Base-by-base conservation (phyloP, 768 basidiomycete genomes). In the Mycena pura region DNA sequence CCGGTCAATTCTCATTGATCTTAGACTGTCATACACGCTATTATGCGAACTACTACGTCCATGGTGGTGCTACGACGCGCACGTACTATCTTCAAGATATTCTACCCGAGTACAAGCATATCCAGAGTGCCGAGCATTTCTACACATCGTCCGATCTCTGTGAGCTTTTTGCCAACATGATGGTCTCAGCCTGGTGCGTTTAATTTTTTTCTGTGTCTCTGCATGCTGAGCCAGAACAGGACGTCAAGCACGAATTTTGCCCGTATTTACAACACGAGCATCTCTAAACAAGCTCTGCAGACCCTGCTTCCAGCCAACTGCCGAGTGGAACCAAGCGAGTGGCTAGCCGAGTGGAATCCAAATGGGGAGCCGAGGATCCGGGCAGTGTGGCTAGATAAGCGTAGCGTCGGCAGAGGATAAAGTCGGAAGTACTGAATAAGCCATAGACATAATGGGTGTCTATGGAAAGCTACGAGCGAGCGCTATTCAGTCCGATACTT, bases 151-250 rank as follows among this genome's bases (percentile, higher is more conserved):
- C 43, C 15, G 15, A 43, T 17, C 44, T 56, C 0, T 44, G 45
- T 5, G 54, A 56, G 19, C 43, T 56, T 1, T 56, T 56, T 17
- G 31, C 44, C 0, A 56, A 56, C 25, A 24, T 22, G 0, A 56
- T 56, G 54, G 54, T 56, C 1, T 56, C 46, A 10, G 54, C 43
- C 4, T 56, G 54, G 54, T 56, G n/a, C n/a, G 28, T 9, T 43
- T 36, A 19, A 41, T 31, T 6, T 4, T n/a, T 9, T 13, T 17
- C 5, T n/a, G 22, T 25, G 5, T 5, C 22, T 34, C 25, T 3
- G 15, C 10, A 13, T 15, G 1, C 36, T 38, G 1, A 44, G 5
- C 17, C 10, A 2, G 7, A 8, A 2, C 34, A 60, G 58, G 58
- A 8, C 52, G 0, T 60, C 58, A 0, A 24, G 43, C 2, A 17